Percentiles rank a stretch among this genome's conserved stretches.
These are phyloP conservation scores for Lepidium didymum DNA, from an alignment of 345 rosid genomes.

Conservation along the genomic window DNA sequence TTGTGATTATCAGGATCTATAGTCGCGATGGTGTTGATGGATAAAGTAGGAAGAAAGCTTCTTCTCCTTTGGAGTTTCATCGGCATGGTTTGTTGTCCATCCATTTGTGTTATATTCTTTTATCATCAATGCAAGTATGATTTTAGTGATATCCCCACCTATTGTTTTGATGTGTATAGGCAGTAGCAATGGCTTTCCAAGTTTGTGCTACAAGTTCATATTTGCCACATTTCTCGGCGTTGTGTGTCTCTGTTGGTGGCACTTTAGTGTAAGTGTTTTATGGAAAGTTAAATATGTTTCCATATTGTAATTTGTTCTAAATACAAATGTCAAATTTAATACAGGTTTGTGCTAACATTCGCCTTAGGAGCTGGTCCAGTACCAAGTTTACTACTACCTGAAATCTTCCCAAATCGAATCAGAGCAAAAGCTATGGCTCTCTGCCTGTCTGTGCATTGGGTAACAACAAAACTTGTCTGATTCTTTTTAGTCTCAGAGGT, in stretches of 20 bases:
- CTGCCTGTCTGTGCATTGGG: constrained; percentile 99
- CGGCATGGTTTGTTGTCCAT: constrained; percentile 55
- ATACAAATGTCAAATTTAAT: background rate
- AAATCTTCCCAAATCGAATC: constrained; percentile 82
- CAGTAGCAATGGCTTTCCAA: constrained; percentile 76
- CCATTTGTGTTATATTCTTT: background rate
- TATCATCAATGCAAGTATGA: background rate
- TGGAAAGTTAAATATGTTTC: background rate
- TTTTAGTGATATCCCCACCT: too few relatives aligned
- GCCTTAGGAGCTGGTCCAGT: constrained; percentile 98
- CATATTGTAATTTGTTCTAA: background rate
- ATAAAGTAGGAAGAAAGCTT: constrained; percentile 74
- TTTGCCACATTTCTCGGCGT: constrained; percentile 34
- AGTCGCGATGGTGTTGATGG: constrained; percentile 89
- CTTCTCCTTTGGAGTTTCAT: constrained; percentile 77
- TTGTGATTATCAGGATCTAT: constrained; percentile 53
- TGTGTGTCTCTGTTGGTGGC: constrained; percentile 84
- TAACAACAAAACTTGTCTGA: constrained; percentile 27
- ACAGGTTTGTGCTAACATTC: constrained; percentile 89
- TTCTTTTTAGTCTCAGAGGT: background rate
- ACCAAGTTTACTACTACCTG: constrained; percentile 92
- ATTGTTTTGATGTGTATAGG: constrained; percentile 43
- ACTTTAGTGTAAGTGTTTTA: constrained; percentile 62
- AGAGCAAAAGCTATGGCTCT: constrained; percentile 97
- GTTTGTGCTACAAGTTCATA: constrained; percentile 56